Conservation (phyloP, 805 yeast genomes). For the Cyberlindnera bimundalis region DNA sequence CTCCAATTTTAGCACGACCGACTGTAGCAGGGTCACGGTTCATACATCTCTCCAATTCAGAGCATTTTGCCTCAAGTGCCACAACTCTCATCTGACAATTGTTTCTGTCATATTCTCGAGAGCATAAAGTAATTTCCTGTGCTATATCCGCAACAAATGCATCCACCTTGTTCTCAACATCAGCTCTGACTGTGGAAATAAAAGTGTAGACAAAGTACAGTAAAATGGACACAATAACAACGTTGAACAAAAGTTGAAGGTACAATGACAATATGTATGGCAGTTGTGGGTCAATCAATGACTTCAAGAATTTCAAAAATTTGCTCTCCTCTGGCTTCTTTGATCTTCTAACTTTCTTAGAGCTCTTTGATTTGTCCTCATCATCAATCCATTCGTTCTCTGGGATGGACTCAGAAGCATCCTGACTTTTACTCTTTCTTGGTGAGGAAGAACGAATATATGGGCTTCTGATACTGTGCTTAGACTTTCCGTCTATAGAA, state of each 20-base stretch:
- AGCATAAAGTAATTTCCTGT: constrained; percentile 65
- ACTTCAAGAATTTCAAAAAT: constrained; percentile 11
- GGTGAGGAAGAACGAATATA: constrained; percentile 19
- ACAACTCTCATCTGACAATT: constrained; percentile 77
- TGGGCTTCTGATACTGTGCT: constrained; percentile 18
- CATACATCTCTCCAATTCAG: constrained; percentile 80
- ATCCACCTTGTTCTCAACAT: constrained; percentile 68
- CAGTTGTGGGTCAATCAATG: constrained; percentile 39
- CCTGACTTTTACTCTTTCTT: constrained; percentile 9
- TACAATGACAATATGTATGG: constrained; percentile 62
- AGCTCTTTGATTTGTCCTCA: constrained; percentile 9
- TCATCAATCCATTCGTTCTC: constrained; percentile 25
- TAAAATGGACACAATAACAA: constrained; percentile 46
- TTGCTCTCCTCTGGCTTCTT: constrained; percentile 7
- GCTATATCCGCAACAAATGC: constrained; percentile 56
- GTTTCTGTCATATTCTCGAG: constrained; percentile 65
- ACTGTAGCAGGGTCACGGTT: constrained; percentile 64
- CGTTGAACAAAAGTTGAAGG: constrained; percentile 60
- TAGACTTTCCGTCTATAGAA: constrained; percentile 20
- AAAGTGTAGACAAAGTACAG: constrained; percentile 50
- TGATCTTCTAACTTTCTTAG: constrained; percentile 8
- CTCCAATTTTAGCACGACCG: constrained; percentile 70
- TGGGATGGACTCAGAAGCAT: neutral
- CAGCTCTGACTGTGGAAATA: constrained; percentile 55
- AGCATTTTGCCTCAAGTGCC: constrained; percentile 66